These are phyloP conservation scores for Hirsutella rhossiliensis DNA, from an alignment of 2,329 filamentous ascomycete species.

Conservation along the genomic window DNA sequence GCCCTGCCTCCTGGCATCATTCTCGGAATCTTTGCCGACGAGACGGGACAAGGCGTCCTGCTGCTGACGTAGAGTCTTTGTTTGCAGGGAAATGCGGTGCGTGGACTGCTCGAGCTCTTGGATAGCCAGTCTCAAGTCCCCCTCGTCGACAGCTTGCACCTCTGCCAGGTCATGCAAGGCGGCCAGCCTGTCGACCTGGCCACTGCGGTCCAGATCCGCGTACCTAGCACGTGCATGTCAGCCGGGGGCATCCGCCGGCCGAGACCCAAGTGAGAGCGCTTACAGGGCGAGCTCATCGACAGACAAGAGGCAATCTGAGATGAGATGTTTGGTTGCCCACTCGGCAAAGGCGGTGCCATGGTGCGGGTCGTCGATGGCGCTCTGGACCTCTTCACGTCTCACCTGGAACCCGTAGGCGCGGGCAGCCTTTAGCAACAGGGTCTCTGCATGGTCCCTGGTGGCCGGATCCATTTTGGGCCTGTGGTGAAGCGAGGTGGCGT, in stretches of 20 bases:
- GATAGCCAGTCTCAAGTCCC: slow-evolving; percentile 49
- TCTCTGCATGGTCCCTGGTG: slow-evolving; percentile 17
- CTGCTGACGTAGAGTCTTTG: slow-evolving; percentile 47
- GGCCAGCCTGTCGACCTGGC: slow-evolving; percentile 33
- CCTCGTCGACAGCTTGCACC: slow-evolving; percentile 41
- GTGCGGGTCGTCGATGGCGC: slow-evolving; percentile 21
- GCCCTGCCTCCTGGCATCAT: slow-evolving; percentile 14
- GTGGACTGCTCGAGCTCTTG: slow-evolving; percentile 54
- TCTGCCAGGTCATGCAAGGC: slow-evolving; percentile 31
- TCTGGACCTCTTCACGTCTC: slow-evolving; percentile 23
- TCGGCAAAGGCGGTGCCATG: slow-evolving; percentile 24
- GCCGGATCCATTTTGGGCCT: slow-evolving; percentile 12
- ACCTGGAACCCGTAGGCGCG: slow-evolving; percentile 18
- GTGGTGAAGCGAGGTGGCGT: neutral
- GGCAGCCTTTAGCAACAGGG: slow-evolving; percentile 19
- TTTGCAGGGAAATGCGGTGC: slow-evolving; percentile 50
- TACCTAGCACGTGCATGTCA: slow-evolving; percentile 28
- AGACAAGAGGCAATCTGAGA: slow-evolving; percentile 38
- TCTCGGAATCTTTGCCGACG: slow-evolving; percentile 27
- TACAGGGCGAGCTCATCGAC: slow-evolving; percentile 42
- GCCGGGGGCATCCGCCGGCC: neutral
- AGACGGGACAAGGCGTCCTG: slow-evolving; percentile 44
- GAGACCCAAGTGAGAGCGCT: slow-evolving; percentile 11
- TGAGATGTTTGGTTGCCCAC: slow-evolving; percentile 38
- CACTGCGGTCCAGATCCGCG: slow-evolving; percentile 32